Evolutionary conservation across 192 early-diverging fungal genomes (phyloP).

Genomic region (Coemansia sp.): DNA sequence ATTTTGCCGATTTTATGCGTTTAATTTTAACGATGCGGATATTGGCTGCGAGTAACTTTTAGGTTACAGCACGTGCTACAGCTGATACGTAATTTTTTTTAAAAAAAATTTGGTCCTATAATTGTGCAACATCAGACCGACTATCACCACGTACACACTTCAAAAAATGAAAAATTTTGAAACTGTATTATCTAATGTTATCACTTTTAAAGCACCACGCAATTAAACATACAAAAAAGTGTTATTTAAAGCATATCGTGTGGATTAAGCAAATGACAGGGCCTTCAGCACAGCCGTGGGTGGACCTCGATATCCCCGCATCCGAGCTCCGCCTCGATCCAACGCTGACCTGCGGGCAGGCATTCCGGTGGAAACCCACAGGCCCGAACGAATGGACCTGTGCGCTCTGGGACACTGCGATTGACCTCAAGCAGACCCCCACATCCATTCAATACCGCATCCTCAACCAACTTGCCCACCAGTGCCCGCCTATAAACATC

Average conservation of each 20-base stretch:
- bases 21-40: too few species aligned
- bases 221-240: too few species aligned
- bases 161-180: not conserved
- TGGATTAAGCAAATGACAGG: constrained; percentile 6
- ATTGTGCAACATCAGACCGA: too few species aligned
- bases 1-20: too few species aligned
- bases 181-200: not conserved
- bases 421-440: constrained; percentile 63
- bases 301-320: constrained; percentile 53
- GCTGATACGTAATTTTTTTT: too few species aligned
- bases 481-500: constrained; percentile 6
- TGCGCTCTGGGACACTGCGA: constrained; percentile 54
- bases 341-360: constrained; percentile 86
- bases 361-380: constrained; percentile 84
- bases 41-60: too few species aligned
- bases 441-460: constrained; percentile 33
- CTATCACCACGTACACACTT: too few species aligned
- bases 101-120: too few species aligned
- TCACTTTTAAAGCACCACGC: not conserved
- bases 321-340: constrained; percentile 72
- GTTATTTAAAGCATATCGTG: too few species aligned
- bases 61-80: too few species aligned
- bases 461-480: constrained; percentile 3
- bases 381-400: constrained; percentile 61
- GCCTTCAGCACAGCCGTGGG: constrained; percentile 31